phyloP scores from a whole-genome alignment of 176 grass and related monocot species.

The Coix lacrymajobi region DNA sequence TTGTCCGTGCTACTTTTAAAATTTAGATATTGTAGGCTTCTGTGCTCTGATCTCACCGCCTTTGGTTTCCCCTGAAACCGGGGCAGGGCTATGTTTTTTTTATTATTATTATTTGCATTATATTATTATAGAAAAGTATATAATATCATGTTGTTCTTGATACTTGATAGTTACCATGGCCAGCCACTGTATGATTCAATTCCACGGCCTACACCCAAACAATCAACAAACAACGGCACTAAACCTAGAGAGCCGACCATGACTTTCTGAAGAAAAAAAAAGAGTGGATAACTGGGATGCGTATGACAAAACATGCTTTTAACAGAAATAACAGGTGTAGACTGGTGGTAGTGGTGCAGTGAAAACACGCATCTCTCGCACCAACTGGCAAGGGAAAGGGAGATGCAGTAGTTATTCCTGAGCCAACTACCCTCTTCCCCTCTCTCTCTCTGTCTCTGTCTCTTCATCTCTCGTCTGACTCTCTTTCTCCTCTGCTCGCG shows the following conservation, averaged over 20 bases:
- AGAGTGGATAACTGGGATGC: background rate
- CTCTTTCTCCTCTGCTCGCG: background rate
- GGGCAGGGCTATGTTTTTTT: background rate
- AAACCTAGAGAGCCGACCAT: background rate
- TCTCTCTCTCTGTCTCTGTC: background rate
- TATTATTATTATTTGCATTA: background rate
- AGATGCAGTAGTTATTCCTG: background rate
- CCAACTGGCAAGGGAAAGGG: background rate
- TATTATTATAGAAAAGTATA: background rate
- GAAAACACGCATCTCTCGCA: background rate
- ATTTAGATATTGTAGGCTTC: background rate
- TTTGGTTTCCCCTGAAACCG: conserved; percentile 8
- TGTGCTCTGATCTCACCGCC: background rate
- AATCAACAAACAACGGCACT: background rate
- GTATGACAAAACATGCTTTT: background rate
- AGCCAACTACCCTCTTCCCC: background rate
- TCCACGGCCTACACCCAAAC: background rate
- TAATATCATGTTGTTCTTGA: background rate
- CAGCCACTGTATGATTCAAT: background rate
- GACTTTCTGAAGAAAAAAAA: background rate
- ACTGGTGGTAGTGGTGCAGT: background rate
- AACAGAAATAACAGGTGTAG: background rate
- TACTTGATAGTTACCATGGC: background rate
- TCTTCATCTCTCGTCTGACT: background rate
- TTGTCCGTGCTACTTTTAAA: background rate